Evolutionary conservation across 2,329 filamentous ascomycete genomes (phyloP), one percentile per base, ranked within the genome.

Genomic region (Ilyonectria mors-panacis): DNA sequence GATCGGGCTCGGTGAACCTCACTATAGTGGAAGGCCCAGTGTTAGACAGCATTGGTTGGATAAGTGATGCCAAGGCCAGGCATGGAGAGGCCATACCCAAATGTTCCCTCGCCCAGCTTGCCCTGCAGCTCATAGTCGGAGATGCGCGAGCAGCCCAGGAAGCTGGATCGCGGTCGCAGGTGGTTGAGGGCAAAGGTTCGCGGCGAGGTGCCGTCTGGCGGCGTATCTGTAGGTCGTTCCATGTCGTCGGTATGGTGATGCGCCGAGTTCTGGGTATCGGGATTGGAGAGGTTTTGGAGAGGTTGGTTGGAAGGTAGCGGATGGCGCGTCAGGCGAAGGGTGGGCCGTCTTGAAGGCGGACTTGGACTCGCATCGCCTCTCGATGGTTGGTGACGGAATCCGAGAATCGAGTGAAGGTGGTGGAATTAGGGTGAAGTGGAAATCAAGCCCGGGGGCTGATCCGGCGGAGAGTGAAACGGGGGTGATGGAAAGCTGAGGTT

Each of bases 61-160:
- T 39, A 35, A 63, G 73, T 65, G 74, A 66, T 45, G 48, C 30
- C 5, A 37, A 62, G 70, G 42, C 55, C 19, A 12, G 44, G 4
- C 4, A 28, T 17, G 62, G 50, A 50, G 62, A 61, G 42, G 56
- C 78, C 89, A 74, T 83, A 93, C 91, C 95, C 95, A 83, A 98
- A 98, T 23, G 95, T 98, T 68, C 95, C 95, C 80, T 98, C 95
- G 73, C 95, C 95, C 63, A 99, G 88, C 82, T 97, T 97, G 59
- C 90, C 90, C 73, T 93, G 83, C 42, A 96, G 84, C 73, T 95
- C 93, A 79, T 96, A 97, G 73, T 94, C 92, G 73, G 85, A 84
- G 72, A 97, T 94, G 76, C 89, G 90, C 55, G 94, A 96, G 85
- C 95, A 98, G 69, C 96, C 96, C 59, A 86, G 85, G 80, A 97